Evolutionary conservation across 345 rosid genomes (phyloP).

Genomic region (Eucalyptus marginata): DNA sequence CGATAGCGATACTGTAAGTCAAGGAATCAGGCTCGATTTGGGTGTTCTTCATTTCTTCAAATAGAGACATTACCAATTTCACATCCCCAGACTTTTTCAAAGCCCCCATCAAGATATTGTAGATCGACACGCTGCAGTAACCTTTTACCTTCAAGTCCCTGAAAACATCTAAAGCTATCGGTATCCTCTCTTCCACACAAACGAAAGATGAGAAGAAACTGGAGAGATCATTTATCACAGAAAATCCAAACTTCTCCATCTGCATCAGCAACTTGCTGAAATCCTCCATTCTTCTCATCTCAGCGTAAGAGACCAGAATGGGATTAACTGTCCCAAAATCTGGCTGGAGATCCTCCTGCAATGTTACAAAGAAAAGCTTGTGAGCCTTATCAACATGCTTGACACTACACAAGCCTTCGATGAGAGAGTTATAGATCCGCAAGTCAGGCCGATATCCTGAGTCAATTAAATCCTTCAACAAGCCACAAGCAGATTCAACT

Average conservation of each 20-base stretch:
- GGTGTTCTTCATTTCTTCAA: slow-evolving; percentile 34
- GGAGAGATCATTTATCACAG: slow-evolving; percentile 48
- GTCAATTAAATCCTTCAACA: slow-evolving; percentile 72
- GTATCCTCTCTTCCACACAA: slow-evolving; percentile 26
- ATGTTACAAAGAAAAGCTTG: slow-evolving; percentile 43
- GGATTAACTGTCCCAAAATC: slow-evolving; percentile 58
- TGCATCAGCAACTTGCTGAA: slow-evolving; percentile 39
- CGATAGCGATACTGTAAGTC: slow-evolving; percentile 42
- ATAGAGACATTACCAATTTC: slow-evolving; percentile 48
- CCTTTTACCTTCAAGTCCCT: slow-evolving; percentile 49
- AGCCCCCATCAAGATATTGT: slow-evolving; percentile 59
- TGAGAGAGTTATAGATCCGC: slow-evolving; percentile 70
- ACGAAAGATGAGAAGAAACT: slow-evolving; percentile 47
- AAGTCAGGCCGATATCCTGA: slow-evolving; percentile 83
- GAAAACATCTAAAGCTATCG: slow-evolving; percentile 50
- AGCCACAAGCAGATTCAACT: slow-evolving; percentile 53
- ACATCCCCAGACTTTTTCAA: slow-evolving; percentile 35
- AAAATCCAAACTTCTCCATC: slow-evolving; percentile 41
- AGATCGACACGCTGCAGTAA: slow-evolving; percentile 37
- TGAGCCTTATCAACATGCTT: slow-evolving; percentile 60
- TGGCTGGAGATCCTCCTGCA: slow-evolving; percentile 63
- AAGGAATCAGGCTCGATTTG: slow-evolving; percentile 41
- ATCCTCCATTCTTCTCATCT: slow-evolving; percentile 35
- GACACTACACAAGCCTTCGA: slow-evolving; percentile 58
- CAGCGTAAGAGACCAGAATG: slow-evolving; percentile 54